phyloP scores from a whole-genome alignment of 371 early-diverging fungal species.

The Mucor circinelloides region DNA sequence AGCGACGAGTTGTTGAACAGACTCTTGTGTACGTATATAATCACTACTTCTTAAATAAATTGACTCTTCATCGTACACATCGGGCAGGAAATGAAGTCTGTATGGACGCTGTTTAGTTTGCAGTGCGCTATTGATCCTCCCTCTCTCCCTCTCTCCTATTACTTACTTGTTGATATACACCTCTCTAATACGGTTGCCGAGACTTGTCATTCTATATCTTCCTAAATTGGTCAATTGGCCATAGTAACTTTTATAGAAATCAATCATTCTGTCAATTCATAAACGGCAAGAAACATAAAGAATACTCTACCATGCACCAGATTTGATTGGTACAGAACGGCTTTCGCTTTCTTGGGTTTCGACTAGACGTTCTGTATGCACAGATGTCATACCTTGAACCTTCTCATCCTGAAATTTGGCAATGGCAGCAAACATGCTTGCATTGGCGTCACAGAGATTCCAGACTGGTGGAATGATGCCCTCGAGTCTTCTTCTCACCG shows the following conservation, averaged over 20 bases:
- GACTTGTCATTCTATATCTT: constrained; percentile 56
- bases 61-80: constrained; percentile 36
- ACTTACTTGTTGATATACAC: constrained; percentile 65
- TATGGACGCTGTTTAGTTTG: not conserved
- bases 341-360: constrained; percentile 25
- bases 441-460: constrained; percentile 56
- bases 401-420: constrained; percentile 23
- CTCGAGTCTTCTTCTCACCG: constrained; percentile 47
- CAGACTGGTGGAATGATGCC: constrained; percentile 51
- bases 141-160: too few relatives aligned
- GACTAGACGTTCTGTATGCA: constrained; percentile 39
- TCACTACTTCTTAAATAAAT: constrained; percentile 71
- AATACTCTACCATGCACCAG: constrained; percentile 43
- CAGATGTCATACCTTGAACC: not conserved
- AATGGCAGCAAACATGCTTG: constrained; percentile 52
- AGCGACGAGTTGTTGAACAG: constrained; percentile 69
- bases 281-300: not conserved
- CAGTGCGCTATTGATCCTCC: not conserved
- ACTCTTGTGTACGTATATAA: constrained; percentile 75
- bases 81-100: constrained; percentile 48
- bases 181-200: constrained; percentile 64
- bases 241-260: constrained; percentile 46
- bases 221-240: constrained; percentile 83
- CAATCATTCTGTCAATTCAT: not conserved
- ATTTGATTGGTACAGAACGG: constrained; percentile 16